Evolutionary conservation across 2,329 filamentous ascomycete genomes (phyloP), one percentile per base, ranked within the genome.

Genomic region (Acrodontium crateriforme): DNA sequence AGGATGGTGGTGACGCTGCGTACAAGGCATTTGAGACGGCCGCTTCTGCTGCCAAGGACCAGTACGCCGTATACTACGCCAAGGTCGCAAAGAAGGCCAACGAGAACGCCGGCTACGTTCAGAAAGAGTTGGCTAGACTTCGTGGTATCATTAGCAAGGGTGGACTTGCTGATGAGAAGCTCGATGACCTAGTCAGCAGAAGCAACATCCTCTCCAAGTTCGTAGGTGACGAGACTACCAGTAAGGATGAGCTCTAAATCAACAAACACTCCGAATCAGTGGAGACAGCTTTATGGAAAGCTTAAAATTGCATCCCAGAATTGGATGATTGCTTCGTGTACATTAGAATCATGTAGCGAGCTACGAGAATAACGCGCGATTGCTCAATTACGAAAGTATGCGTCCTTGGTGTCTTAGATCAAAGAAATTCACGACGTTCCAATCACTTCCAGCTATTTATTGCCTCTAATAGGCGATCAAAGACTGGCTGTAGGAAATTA

Each of bases 61-160:
- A 81, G 64, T 92, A 87, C 51, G 82, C 82, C 25, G 70, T 85
- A 59, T 98, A 98, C 71, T 48, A 98, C 57, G 66, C 89, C 54
- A 82, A 81, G 54, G 84, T 92, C 30, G 78, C 89, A 36, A 72
- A 81, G 53, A 95, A 94, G 73, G 62, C 89, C 39, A 67, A 63
- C 52, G 66, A 76, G 55, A 91, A 78, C 60, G 67, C 78, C 36
- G 76, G 65, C 28, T 94, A 82, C 50, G 82, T 74, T 26, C 62
- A 71, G 51, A 95, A 93, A 73, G 87, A 95, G 67, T 64, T 85
- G 38, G 67, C 74, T 36, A 72, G 87, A 39, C 66, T 95, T 37
- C 69, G 82, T 45, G 74, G 77, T 42, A 70, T 95, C 42, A 62
- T 94, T 38, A 69, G 71, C 59, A 93, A 92, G 72, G 83, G 85